Conservation (phyloP, 257 asterid genomes). For the Anisodus tanguticus region DNA sequence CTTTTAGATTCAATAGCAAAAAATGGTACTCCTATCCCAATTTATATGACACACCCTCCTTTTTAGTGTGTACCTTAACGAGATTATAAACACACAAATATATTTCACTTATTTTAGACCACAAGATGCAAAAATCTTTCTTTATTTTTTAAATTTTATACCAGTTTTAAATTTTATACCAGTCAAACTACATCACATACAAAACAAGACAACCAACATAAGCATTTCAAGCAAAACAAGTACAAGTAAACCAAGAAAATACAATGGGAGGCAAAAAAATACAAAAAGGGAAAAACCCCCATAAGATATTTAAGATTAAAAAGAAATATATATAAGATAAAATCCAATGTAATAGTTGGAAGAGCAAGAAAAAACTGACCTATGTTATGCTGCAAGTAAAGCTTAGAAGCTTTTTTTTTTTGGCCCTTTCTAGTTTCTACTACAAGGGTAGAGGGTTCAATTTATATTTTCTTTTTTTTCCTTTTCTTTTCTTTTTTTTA, state of each 20-base stretch:
- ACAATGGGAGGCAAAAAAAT: constrained; percentile 31
- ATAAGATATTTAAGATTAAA: neutral
- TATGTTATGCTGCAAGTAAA: constrained; percentile 28
- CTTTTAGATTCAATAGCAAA: constrained; percentile 50
- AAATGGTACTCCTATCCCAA: neutral
- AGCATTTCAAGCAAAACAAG: constrained; percentile 25
- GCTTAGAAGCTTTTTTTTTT: constrained; percentile 36
- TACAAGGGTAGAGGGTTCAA: neutral
- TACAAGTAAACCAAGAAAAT: neutral
- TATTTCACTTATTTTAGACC: no score
- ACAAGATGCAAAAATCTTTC: no score
- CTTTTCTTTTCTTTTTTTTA: neutral
- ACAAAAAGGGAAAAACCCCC: neutral
- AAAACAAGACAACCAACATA: constrained; percentile 37
- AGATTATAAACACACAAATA: no score
- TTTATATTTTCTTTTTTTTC: neutral
- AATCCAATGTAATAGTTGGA: constrained; percentile 16
- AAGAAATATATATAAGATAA: neutral
- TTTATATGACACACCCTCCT: no score
- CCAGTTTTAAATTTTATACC: no score
- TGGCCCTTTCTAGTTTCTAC: constrained; percentile 8
- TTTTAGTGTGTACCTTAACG: no score
- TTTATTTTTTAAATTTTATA: no score
- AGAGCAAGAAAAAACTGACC: constrained; percentile 14
- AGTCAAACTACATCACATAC: no score